Base-by-base conservation (phyloP, 2,329 filamentous ascomycete genomes). In the Neurospora sp. region DNA sequence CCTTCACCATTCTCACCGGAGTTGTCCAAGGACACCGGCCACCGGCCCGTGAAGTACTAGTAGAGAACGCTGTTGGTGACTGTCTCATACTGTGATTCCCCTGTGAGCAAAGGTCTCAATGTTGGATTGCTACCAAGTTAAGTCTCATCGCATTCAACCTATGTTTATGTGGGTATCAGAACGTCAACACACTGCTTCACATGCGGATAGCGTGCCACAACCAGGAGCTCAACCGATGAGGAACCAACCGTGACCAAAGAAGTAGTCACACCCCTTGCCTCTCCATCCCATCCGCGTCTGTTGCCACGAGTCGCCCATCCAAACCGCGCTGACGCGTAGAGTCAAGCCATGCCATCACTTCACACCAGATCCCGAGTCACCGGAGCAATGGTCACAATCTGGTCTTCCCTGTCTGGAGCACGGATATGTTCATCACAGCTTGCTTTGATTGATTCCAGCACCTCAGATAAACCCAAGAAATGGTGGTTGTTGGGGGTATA, bases 401-500 rank as follows among this genome's bases (percentile, higher is more conserved):
- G 52, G 28, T 62, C 52, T 62, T 62, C 52, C 52, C 52, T 62
- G 52, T 62, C 23, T 33, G 52, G 28, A 36, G 52, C 52, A 33
- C 52, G 52, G 28, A 62, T 9, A 33, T 62, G 52, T 62, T 62
- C 52, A 62, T 62, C 52, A 62, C 52, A 62, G 52, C 52, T 62
- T 62, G 52, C 52, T 62, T 62, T 36, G 52, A 62, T 62, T 62
- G 52, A 62, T 62, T 62, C 52, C 52, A 62, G 52, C 52, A 33
- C 52, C 52, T 62, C 52, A 62, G 52, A 62, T n/a, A 62, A 62
- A 62, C 52, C 52, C 7, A 4, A 62, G 52, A 62, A 62, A 62
- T 62, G 52, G 52, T 36, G 69, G 68, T 66, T 70, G 23, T 70
- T 71, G 66, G 52, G 69, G 67, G 52, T 72, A 39, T 39, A 52